Base-by-base conservation (phyloP, 257 asterid genomes). In the Solanum arcanum region DNA sequence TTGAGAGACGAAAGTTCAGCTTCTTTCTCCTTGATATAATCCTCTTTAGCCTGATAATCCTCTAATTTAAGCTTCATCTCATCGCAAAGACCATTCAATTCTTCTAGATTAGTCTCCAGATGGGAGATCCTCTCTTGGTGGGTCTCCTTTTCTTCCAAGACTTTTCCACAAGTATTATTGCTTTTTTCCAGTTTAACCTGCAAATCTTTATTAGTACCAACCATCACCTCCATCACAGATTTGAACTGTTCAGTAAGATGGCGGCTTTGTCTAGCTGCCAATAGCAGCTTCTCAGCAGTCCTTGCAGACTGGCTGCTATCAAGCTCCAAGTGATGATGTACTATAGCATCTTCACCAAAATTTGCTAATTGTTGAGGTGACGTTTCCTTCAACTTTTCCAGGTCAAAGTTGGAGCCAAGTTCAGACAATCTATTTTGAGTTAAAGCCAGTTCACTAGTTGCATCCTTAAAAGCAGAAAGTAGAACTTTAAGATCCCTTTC, bases 401-500 rank as follows among this genome's bases (percentile, higher is more conserved):
- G 76, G 83, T 86, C 89, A 59, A 80, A 86, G 68, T 87, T 86
- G 83, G 95, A 92, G 87, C 90, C 91, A 86, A 91, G 89, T 77
- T 86, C 92, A 8, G 89, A 88, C 25, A 90, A 64, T 89, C 87
- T 89, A 87, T 91, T 89, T 64, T 87, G 89, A 31, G 92, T 92
- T 86, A 87, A 88, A 85, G 92, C 93, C 90, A 95, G 91, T 66
- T 85, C 93, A 49, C 88, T 87, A 86, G 93, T 90, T 90, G 95
- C 96, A 92, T 91, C 92, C 64, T 89, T 56, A 89, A 98, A 97
- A 91, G 98, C 95, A 89, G 98, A 94, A 47, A 83, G 89, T 39
- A 95, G 89, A 89, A 90, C 92, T 92, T 88, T 86, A 23, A 87
- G 87, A 88, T 91, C 94, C 83, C 87, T 89, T 91, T 93, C 98